A percentile compares a stretch with the other conserved stretches of the same genome.
Conservation (phyloP, 2,329 filamentous ascomycete species). For the Fusarium marasasianum region DNA sequence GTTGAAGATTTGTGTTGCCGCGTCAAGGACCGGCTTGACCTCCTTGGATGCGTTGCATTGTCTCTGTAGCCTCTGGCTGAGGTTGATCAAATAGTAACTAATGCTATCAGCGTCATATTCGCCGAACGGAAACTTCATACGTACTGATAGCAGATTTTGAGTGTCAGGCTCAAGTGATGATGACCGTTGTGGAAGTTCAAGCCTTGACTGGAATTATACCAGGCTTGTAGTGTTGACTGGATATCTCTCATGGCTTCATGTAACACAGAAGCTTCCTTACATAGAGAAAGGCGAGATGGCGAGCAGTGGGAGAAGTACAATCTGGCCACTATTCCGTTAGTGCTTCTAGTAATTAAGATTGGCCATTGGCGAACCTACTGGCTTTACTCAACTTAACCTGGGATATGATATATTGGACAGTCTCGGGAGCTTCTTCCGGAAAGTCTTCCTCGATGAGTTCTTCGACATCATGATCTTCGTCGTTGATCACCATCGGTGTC, state of each 20-base stretch:
- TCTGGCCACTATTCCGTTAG: neutral
- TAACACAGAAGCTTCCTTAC: rapidly evolving
- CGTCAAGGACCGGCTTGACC: rapidly evolving
- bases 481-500: neutral
- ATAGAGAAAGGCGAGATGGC: rapidly evolving
- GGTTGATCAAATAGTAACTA: neutral
- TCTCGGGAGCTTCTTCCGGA: neutral
- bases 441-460: neutral
- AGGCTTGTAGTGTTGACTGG: rapidly evolving
- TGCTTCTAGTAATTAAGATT: no score
- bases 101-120: no score
- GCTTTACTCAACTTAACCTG: neutral
- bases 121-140: no score
- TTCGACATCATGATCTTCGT: neutral
- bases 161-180: neutral
- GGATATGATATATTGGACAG: neutral
- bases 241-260: neutral
- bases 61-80: neutral
- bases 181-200: neutral
- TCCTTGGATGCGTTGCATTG: neutral
- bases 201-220: neutral
- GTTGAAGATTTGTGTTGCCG: neutral
- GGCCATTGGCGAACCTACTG: no score
- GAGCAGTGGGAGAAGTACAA: neutral
- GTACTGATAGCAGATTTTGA: neutral